phyloP scores from a whole-genome alignment of 805 yeast species.

The Myxozyma neotropica region DNA sequence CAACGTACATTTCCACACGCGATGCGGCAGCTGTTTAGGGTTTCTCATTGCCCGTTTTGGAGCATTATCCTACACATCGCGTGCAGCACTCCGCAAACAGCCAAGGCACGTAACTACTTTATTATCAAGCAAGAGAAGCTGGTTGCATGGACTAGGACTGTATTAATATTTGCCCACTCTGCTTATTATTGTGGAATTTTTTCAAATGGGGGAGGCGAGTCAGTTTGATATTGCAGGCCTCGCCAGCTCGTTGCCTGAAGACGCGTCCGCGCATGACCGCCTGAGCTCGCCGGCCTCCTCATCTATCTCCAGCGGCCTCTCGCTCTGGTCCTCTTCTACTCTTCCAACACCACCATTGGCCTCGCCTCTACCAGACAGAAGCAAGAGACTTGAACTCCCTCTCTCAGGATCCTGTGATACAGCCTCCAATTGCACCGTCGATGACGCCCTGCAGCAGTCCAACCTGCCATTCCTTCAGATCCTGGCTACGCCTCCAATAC shows the following conservation, averaged over 20 bases:
- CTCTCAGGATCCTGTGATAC: too few relatives aligned
- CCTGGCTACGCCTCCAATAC: slow-evolving; percentile 18
- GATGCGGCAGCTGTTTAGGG: not conserved
- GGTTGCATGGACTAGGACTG: too few relatives aligned
- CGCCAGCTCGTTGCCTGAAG: not conserved
- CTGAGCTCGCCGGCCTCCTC: slow-evolving; percentile 6
- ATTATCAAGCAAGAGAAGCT: too few relatives aligned
- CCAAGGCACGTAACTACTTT: too few relatives aligned
- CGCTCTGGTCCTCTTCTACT: slow-evolving; percentile 1
- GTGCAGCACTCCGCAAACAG: too few relatives aligned
- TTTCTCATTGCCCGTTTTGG: not conserved
- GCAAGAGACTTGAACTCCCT: not conserved
- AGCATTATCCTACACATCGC: too few relatives aligned
- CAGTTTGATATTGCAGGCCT: too few relatives aligned
- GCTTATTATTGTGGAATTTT: too few relatives aligned
- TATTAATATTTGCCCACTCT: too few relatives aligned
- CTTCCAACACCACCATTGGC: slow-evolving; percentile 2
- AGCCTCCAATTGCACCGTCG: not conserved
- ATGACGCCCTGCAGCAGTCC: not conserved
- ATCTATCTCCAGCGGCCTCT: slow-evolving; percentile 6
- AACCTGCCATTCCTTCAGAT: not conserved
- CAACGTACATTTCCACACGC: not conserved
- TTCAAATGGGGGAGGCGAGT: too few relatives aligned
- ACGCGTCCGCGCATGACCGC: not conserved
- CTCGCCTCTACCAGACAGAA: not conserved